Evolutionary conservation across 2,329 filamentous ascomycete genomes (phyloP).

Genomic region (Colletotrichum lupini): DNA sequence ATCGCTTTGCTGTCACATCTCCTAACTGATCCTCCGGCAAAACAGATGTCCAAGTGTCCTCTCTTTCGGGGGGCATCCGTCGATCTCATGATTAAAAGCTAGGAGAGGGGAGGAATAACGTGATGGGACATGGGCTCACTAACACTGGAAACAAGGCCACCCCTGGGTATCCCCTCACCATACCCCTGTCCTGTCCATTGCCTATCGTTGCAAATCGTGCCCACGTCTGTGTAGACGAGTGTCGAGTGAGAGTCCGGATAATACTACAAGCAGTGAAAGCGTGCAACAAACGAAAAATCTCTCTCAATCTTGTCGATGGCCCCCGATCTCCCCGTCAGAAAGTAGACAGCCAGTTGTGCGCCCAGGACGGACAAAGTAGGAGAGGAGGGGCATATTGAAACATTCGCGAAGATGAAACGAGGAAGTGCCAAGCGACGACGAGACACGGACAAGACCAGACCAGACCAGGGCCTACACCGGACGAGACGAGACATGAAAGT

Average conservation of each 20-base stretch:
- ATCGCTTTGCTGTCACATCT: not conserved
- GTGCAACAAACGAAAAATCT: not conserved
- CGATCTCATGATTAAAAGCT: not conserved
- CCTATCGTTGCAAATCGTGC: not conserved
- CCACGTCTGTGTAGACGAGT: not conserved
- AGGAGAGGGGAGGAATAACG: not conserved
- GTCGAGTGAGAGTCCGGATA: not conserved
- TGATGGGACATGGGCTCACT: not conserved
- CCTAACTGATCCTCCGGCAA: not conserved
- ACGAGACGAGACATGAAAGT: not conserved
- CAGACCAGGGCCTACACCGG: not conserved
- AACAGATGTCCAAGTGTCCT: not conserved
- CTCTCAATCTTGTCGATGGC: not conserved
- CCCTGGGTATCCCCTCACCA: not conserved
- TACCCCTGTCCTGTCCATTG: not conserved
- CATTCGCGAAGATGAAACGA: slow-evolving; percentile 21
- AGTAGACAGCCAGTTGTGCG: not conserved
- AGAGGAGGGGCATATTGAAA: slow-evolving; percentile 10
- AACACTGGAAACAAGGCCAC: not conserved
- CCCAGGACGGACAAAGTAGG: not conserved
- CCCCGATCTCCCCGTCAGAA: not conserved
- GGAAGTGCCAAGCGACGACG: slow-evolving; percentile 16
- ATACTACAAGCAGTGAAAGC: not conserved
- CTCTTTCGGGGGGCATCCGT: not conserved
- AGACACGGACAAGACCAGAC: slow-evolving; percentile 13